A percentile compares a stretch with the other conserved stretches of the same genome.
phyloP scores from a whole-genome alignment of 129 eudicot species.

The Calendula officinalis region DNA sequence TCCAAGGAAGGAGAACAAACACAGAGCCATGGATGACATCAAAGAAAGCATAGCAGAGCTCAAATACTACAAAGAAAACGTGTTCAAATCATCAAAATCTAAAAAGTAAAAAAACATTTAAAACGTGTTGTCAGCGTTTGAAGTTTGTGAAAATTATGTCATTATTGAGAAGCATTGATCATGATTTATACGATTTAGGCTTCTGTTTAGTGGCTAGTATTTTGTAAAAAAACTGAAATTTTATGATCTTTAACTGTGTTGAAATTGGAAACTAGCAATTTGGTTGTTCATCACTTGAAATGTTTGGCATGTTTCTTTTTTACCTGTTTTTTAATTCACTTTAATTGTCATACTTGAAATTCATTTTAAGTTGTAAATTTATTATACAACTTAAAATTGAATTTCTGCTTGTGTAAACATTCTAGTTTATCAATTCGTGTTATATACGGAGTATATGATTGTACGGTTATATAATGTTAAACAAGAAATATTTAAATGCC shows the following conservation, averaged over 20 bases:
- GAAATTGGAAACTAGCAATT: background rate
- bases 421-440: too few species aligned
- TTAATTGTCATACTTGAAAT: too few species aligned
- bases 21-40: constrained; percentile 96
- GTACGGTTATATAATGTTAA: too few species aligned
- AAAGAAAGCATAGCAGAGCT: constrained; percentile 89
- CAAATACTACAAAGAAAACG: constrained; percentile 75
- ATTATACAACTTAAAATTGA: too few species aligned
- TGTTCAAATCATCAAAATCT: constrained; percentile 57
- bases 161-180: background rate
- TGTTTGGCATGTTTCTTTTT: too few species aligned
- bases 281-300: background rate
- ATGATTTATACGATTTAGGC: background rate
- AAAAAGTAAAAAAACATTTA: constrained; percentile 35
- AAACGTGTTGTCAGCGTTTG: background rate
- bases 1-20: constrained; percentile 45
- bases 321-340: too few species aligned
- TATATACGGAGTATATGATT: too few species aligned
- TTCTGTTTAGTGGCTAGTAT: constrained; percentile 9
- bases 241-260: background rate
- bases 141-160: background rate
- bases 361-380: too few species aligned
- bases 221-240: background rate
- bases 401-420: too few species aligned
- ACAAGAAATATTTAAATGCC: constrained; percentile 4